phyloP scores from a whole-genome alignment of 768 basidiomycete genomes.

The Mycena leptocephala region DNA sequence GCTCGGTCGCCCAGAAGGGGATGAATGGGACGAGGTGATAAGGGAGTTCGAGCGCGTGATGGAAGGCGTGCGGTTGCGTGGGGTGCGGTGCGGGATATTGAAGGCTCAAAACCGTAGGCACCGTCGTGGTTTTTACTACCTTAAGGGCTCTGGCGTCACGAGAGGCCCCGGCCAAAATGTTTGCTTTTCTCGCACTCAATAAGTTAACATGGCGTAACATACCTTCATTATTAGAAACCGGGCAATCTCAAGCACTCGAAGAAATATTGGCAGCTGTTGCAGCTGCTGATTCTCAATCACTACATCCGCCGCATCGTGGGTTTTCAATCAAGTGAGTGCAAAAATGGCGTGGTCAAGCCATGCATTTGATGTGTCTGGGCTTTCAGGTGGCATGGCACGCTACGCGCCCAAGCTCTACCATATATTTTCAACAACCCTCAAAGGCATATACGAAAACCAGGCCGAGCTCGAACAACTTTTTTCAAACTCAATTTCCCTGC shows the following conservation, averaged over 20 bases:
- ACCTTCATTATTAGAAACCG: not conserved
- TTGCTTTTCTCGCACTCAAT: not conserved
- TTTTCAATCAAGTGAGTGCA: not conserved
- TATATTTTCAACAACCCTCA: not conserved
- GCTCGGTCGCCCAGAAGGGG: not conserved
- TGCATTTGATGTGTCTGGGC: not conserved
- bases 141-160: not conserved
- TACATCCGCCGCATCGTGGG: not conserved
- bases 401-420: not conserved
- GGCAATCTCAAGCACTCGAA: not conserved
- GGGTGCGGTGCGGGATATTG: not conserved
- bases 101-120: not conserved
- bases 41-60: not conserved
- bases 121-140: not conserved
- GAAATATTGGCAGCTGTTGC: not conserved
- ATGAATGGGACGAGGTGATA: not conserved
- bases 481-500: not conserved
- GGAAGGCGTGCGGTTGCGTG: not conserved
- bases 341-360: not conserved
- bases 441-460: not conserved
- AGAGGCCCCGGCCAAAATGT: not conserved
- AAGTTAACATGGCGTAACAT: not conserved
- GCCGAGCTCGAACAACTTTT: not conserved
- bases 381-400: not conserved
- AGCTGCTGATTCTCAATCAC: not conserved